These are phyloP conservation scores for Rubia tinctorum DNA, from an alignment of 305 asterid species.

Conservation along the genomic window DNA sequence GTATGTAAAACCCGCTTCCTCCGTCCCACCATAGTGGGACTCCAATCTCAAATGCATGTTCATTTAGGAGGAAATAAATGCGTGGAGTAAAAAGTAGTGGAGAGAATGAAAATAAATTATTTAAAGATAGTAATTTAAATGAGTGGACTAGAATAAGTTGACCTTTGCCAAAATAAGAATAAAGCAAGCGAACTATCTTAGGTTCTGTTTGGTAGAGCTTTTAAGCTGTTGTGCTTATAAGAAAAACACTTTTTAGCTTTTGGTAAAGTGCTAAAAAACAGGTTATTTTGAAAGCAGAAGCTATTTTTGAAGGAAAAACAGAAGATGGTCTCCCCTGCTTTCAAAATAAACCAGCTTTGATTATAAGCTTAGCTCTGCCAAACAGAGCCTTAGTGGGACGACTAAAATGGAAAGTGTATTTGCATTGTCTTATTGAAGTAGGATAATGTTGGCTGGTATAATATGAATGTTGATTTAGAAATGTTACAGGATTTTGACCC, in stretches of 20 bases:
- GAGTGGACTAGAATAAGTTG: not conserved
- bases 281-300: too few relatives aligned
- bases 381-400: too few relatives aligned
- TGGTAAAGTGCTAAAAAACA: too few relatives aligned
- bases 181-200: not conserved
- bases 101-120: too few relatives aligned
- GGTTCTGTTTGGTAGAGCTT: too few relatives aligned
- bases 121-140: too few relatives aligned
- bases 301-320: too few relatives aligned
- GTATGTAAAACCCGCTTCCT: slow-evolving; percentile 31
- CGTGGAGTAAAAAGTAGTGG: not conserved
- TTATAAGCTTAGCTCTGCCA: too few relatives aligned
- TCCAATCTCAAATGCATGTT: not conserved
- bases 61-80: not conserved
- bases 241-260: too few relatives aligned
- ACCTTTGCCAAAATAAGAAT: not conserved
- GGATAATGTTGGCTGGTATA: not conserved
- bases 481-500: not conserved
- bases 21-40: not conserved
- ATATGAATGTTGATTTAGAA: not conserved
- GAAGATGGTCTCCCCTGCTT: too few relatives aligned
- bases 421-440: not conserved
- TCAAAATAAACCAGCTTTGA: too few relatives aligned
- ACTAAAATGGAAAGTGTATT: not conserved
- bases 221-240: too few relatives aligned